Percentiles rank a stretch among this genome's conserved stretches.
These are phyloP conservation scores for Gnaphalium uliginosum DNA, from an alignment of 129 eudicot genomes.

Conservation along the genomic window DNA sequence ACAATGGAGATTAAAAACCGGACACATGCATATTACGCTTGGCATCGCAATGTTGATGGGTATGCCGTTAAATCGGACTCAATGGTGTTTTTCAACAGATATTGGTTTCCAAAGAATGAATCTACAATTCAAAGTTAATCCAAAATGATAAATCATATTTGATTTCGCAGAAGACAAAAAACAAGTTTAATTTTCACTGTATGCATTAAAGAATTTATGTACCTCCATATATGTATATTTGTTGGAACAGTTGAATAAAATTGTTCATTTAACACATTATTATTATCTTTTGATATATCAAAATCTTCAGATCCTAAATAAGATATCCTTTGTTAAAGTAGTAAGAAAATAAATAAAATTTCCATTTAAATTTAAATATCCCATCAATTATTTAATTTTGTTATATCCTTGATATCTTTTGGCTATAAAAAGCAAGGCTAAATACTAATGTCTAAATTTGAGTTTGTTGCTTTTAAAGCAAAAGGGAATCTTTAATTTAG, in stretches of 20 bases:
- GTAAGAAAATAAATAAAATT: no score
- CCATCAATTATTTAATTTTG: no score
- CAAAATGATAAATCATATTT: neutral
- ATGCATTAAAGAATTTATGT: neutral
- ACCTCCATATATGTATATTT: slow-evolving; percentile 3
- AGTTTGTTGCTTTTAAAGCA: no score
- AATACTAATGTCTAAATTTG: no score
- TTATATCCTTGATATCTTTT: no score
- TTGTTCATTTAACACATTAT: neutral
- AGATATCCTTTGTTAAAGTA: neutral
- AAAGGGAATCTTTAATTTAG: no score
- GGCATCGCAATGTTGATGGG: slow-evolving; percentile 62
- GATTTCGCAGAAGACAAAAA: neutral
- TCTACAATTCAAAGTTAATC: slow-evolving; percentile 20
- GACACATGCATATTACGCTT: slow-evolving; percentile 61
- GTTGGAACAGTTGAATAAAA: slow-evolving; percentile 11
- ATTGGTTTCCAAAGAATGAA: slow-evolving; percentile 47
- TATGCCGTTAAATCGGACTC: slow-evolving; percentile 46
- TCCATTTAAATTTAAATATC: no score
- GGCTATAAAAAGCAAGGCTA: no score
- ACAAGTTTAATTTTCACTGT: neutral
- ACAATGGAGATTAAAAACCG: slow-evolving; percentile 56
- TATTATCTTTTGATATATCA: neutral
- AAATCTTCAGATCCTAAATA: neutral
- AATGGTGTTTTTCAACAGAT: slow-evolving; percentile 42